Conservation (phyloP, 2,329 filamentous ascomycete species). For the Fusarium sp. region DNA sequence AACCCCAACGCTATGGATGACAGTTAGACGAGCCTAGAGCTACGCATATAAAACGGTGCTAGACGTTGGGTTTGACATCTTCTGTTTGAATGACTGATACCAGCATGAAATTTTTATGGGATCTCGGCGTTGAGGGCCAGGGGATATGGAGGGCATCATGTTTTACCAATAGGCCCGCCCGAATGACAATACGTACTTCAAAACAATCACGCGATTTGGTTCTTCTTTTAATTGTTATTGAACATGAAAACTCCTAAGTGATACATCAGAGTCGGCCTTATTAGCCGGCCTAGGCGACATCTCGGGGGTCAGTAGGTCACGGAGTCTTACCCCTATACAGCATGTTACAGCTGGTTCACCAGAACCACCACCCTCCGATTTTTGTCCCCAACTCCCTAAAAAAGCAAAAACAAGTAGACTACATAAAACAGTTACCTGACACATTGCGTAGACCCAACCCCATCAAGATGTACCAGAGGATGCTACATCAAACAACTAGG, state of each 20-base stretch:
- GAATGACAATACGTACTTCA: slow-evolving; percentile 42
- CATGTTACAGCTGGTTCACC: slow-evolving; percentile 32
- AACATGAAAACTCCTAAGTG: slow-evolving; percentile 41
- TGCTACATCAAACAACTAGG: not conserved
- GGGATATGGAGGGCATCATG: slow-evolving; percentile 47
- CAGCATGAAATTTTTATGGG: slow-evolving; percentile 49
- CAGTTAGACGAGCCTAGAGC: slow-evolving; percentile 21
- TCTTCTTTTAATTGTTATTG: slow-evolving; percentile 26
- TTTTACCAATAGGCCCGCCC: slow-evolving; percentile 44
- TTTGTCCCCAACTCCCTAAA: slow-evolving; percentile 26
- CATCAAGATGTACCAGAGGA: slow-evolving; percentile 5
- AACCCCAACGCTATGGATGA: slow-evolving; percentile 54
- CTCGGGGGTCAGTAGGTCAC: slow-evolving; percentile 50
- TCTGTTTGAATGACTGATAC: slow-evolving; percentile 50
- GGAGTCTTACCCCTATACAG: slow-evolving; percentile 61
- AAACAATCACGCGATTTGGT: slow-evolving; percentile 25
- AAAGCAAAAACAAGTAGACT: slow-evolving; percentile 45
- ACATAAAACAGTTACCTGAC: slow-evolving; percentile 46
- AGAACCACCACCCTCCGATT: slow-evolving; percentile 13
- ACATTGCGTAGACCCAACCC: slow-evolving; percentile 23
- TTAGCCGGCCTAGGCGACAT: slow-evolving; percentile 31
- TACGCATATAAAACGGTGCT: slow-evolving; percentile 35
- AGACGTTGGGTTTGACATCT: slow-evolving; percentile 43
- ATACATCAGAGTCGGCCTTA: slow-evolving; percentile 39
- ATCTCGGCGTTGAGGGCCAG: slow-evolving; percentile 51